Percentiles rank a stretch among this genome's conserved stretches.
Conservation (phyloP, 2,329 filamentous ascomycete species). For the Harringtonia aguacate region DNA sequence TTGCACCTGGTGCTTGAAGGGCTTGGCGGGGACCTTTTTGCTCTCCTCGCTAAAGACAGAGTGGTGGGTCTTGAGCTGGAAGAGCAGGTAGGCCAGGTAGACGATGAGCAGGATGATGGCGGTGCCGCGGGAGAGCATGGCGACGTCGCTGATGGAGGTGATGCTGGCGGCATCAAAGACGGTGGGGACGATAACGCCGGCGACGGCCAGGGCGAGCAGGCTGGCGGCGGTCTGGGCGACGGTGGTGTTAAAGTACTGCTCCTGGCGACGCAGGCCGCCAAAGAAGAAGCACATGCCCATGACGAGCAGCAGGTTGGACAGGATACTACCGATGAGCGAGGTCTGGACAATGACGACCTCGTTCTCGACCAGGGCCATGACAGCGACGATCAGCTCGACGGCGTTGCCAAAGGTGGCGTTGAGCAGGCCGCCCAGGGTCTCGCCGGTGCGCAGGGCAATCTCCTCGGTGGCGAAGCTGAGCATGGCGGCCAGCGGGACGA, state of each 20-base stretch:
- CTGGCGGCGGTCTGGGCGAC: constrained; percentile 85
- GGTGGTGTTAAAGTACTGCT: constrained; percentile 86
- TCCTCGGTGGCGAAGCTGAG: constrained; percentile 82
- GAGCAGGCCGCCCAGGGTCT: constrained; percentile 77
- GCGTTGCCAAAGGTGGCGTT: constrained; percentile 90
- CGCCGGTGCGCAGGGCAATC: constrained; percentile 69
- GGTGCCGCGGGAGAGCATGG: constrained; percentile 59
- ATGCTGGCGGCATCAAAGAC: constrained; percentile 55
- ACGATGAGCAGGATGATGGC: constrained; percentile 73
- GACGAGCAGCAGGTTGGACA: constrained; percentile 82
- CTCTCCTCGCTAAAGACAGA: constrained; percentile 71
- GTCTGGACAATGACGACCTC: constrained; percentile 85
- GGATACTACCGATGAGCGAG: constrained; percentile 80
- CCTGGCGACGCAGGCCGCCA: constrained; percentile 64
- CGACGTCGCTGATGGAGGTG: constrained; percentile 37
- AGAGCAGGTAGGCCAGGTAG: constrained; percentile 75
- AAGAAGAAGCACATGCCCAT: constrained; percentile 91
- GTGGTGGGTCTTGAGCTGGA: constrained; percentile 81
- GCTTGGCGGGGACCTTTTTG: constrained; percentile 60
- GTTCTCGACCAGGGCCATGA: constrained; percentile 65
- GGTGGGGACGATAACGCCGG: constrained; percentile 78
- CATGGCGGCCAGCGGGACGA: constrained; percentile 76
- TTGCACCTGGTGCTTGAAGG: constrained; percentile 24
- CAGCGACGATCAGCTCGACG: constrained; percentile 78
- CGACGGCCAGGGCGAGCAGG: constrained; percentile 67